phyloP scores from a whole-genome alignment of 2,329 filamentous ascomycete species.

The Chaetomium olivaceum region DNA sequence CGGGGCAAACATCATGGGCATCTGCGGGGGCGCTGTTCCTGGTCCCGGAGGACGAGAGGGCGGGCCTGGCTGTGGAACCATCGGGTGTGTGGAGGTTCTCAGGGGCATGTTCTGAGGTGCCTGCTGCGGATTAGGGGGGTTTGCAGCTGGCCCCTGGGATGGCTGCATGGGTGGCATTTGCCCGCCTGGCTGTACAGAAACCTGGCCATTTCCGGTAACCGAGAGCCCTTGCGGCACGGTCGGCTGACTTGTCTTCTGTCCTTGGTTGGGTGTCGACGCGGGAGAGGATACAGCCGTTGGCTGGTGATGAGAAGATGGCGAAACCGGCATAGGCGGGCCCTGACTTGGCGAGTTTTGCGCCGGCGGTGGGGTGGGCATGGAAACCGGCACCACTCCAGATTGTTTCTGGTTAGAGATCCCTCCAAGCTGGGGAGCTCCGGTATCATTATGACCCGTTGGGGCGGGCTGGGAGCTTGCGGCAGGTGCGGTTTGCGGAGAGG shows the following conservation, averaged over 20 bases:
- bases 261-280: not conserved
- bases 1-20: constrained; percentile 13
- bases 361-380: not conserved
- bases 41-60: constrained; percentile 2
- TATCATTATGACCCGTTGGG: not conserved
- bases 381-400: not conserved
- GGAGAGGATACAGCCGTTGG: not conserved
- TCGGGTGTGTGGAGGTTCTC: constrained; percentile 2
- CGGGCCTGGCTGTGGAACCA: not conserved
- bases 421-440: not conserved
- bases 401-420: not conserved
- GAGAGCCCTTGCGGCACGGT: not conserved
- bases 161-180: not conserved
- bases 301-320: not conserved
- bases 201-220: not conserved
- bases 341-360: not conserved
- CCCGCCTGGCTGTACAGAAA: not conserved
- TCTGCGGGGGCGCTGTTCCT: constrained; percentile 14
- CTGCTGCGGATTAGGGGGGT: not conserved
- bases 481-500: not conserved
- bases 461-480: not conserved
- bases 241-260: not conserved
- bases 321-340: not conserved
- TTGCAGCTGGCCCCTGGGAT: not conserved
- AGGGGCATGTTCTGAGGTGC: not conserved